A percentile compares a stretch with the other conserved stretches of the same genome.
These are phyloP conservation scores for Rhynchosporium secalis DNA, from an alignment of 2,329 filamentous ascomycete genomes.

Conservation along the genomic window DNA sequence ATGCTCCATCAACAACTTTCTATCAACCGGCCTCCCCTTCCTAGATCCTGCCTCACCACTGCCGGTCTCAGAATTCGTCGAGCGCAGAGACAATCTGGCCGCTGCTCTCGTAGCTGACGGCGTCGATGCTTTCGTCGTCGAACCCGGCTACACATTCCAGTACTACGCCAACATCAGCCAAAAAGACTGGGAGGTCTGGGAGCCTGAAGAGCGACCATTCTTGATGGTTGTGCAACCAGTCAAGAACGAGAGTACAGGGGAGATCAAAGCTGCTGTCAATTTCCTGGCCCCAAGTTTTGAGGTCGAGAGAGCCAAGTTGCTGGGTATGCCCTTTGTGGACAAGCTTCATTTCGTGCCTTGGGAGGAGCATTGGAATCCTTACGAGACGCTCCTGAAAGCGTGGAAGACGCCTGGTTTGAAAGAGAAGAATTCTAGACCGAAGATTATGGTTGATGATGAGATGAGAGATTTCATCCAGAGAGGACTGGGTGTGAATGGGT, in stretches of 20 bases:
- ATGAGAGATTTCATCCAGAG: constrained; percentile 63
- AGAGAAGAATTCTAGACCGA: constrained; percentile 35
- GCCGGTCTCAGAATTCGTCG: constrained; percentile 51
- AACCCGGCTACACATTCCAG: constrained; percentile 65
- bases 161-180: constrained; percentile 64
- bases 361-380: constrained; percentile 67
- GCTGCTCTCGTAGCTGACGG: constrained; percentile 51
- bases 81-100: constrained; percentile 57
- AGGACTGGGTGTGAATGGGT: constrained; percentile 53
- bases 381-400: constrained; percentile 52
- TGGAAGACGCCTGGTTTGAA: constrained; percentile 26
- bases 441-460: constrained; percentile 65
- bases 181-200: constrained; percentile 63
- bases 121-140: constrained; percentile 60
- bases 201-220: constrained; percentile 64
- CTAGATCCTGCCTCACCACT: constrained; percentile 51
- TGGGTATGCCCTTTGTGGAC: constrained; percentile 55
- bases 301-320: constrained; percentile 57
- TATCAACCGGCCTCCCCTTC: constrained; percentile 50
- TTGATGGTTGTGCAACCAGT: constrained; percentile 59
- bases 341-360: constrained; percentile 57
- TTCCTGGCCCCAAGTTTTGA: constrained; percentile 63
- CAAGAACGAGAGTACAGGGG: constrained; percentile 41
- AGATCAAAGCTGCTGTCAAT: constrained; percentile 53
- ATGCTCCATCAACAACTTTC: constrained; percentile 55